A percentile compares a stretch with the other conserved stretches of the same genome.
Conservation (phyloP, 2,329 filamentous ascomycete genomes). For the Dactylellina cionopaga region DNA sequence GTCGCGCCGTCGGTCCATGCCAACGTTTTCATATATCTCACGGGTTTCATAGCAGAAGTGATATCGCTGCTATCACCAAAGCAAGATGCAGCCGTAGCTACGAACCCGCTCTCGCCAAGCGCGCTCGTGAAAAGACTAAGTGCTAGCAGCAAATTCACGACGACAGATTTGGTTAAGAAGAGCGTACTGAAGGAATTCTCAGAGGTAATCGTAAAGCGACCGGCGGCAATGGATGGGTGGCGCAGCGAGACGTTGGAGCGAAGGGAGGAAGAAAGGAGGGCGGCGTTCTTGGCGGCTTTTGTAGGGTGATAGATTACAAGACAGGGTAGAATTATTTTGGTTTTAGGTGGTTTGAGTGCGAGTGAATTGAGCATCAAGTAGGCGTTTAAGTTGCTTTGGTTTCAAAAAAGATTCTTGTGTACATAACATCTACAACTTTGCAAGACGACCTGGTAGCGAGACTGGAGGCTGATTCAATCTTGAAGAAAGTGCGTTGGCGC, state of each 20-base stretch:
- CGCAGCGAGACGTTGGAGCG: constrained; percentile 44
- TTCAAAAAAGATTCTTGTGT: too few species aligned
- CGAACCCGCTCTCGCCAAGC: constrained; percentile 17
- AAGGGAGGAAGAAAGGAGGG: constrained; percentile 36
- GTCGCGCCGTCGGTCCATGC: constrained; percentile 54
- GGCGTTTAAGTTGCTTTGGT: neutral
- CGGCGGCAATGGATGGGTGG: constrained; percentile 37
- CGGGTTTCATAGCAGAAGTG: constrained; percentile 56
- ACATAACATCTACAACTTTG: too few species aligned
- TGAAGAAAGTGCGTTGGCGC: constrained; percentile 9
- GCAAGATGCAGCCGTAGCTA: constrained; percentile 22
- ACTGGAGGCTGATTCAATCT: too few species aligned
- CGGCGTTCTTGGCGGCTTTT: constrained; percentile 38
- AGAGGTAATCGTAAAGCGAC: constrained; percentile 33
- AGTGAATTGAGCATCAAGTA: neutral
- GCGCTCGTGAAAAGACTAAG: constrained; percentile 40
- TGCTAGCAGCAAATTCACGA: constrained; percentile 40
- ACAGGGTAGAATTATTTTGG: neutral
- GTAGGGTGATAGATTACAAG: neutral
- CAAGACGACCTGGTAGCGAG: too few species aligned
- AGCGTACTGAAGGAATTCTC: constrained; percentile 43
- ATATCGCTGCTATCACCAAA: constrained; percentile 54
- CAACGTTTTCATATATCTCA: constrained; percentile 57
- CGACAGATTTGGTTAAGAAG: constrained; percentile 49
- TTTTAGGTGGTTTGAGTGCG: neutral